Percentiles rank a stretch among this genome's conserved stretches.
Conservation (phyloP, 345 rosid genomes). For the Pistacia vera region DNA sequence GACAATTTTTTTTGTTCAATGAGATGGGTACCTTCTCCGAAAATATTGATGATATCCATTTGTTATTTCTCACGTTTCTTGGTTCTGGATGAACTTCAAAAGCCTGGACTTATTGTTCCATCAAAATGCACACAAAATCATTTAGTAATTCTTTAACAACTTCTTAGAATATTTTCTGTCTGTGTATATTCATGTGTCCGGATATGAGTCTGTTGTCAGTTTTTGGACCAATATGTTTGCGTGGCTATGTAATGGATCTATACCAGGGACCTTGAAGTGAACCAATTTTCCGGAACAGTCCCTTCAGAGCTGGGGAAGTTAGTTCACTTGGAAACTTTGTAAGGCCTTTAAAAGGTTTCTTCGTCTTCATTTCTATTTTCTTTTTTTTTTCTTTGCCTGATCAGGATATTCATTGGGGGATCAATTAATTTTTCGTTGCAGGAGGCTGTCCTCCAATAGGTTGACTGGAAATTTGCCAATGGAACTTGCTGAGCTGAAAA, state of each 20-base stretch:
- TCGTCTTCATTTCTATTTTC: neutral
- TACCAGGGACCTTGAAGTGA: slow-evolving; percentile 43
- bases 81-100: neutral
- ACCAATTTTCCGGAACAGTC: slow-evolving; percentile 51
- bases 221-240: slow-evolving; percentile 4
- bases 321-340: slow-evolving; percentile 46
- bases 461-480: slow-evolving; percentile 54
- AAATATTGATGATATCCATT: neutral
- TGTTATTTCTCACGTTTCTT: neutral
- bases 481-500: slow-evolving; percentile 41
- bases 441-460: slow-evolving; percentile 58
- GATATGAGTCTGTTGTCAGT: neutral
- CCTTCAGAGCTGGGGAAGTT: slow-evolving; percentile 48
- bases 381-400: neutral
- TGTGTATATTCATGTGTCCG: neutral
- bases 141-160: neutral
- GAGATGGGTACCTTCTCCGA: neutral
- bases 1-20: neutral
- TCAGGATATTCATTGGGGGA: neutral
- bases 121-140: neutral
- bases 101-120: neutral
- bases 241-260: slow-evolving; percentile 9
- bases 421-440: slow-evolving; percentile 20
- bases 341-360: slow-evolving; percentile 26
- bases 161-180: neutral